Percentiles rank a stretch among this genome's conserved stretches.
These are phyloP conservation scores for Psilocybe mexicana DNA, from an alignment of 1,284 basidiomycete species.

Conservation along the genomic window DNA sequence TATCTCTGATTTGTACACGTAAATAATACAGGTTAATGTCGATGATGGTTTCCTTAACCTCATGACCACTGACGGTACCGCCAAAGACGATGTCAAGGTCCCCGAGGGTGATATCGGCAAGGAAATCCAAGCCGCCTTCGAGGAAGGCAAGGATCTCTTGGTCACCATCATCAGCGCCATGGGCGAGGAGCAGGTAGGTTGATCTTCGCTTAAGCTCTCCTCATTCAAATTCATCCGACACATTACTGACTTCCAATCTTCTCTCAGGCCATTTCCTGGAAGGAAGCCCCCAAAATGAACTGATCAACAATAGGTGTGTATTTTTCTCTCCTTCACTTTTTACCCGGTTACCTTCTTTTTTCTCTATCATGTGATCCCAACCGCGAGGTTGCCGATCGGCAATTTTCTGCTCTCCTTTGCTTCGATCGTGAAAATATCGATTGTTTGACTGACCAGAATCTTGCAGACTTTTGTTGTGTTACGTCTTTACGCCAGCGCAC, in stretches of 20 bases:
- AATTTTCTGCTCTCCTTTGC: neutral
- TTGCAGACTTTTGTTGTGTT: conserved; percentile 1
- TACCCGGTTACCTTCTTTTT: neutral
- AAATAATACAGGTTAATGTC: conserved; percentile 66
- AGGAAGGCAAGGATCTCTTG: conserved; percentile 85
- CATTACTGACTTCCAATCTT: neutral
- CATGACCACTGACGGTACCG: conserved; percentile 79
- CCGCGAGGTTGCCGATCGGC: neutral
- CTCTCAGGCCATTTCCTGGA: conserved; percentile 76
- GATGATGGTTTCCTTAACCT: conserved; percentile 95
- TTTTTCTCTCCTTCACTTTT: neutral
- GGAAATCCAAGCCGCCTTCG: conserved; percentile 75
- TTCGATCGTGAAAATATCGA: neutral
- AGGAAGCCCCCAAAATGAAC: conserved; percentile 75
- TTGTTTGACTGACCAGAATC: neutral
- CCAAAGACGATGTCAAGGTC: conserved; percentile 96
- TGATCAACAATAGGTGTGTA: conserved; percentile 22
- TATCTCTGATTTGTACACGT: conserved; percentile 14
- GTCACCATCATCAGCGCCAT: conserved; percentile 93
- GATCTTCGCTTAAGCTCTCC: neutral
- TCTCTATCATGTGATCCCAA: neutral
- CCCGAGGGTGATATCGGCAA: conserved; percentile 87
- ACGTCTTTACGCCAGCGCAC: conserved; percentile 13
- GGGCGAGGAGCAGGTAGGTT: conserved; percentile 81
- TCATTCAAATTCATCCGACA: neutral